Conservation (phyloP, 768 basidiomycete genomes). For the Termitomyces sp. region DNA sequence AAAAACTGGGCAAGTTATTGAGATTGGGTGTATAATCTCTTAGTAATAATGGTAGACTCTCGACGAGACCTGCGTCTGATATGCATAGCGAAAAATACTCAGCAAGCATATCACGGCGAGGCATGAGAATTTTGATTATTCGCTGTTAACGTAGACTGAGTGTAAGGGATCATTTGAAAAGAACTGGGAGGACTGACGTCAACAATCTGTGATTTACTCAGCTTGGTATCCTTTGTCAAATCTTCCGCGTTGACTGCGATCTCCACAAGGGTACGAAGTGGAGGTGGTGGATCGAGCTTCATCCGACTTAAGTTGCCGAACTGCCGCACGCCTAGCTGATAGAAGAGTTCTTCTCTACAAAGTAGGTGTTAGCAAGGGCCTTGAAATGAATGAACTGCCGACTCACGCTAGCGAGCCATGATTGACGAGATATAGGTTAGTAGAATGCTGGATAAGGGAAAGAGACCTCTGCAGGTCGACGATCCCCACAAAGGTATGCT, state of each 20-base stretch:
- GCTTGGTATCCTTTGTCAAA: constrained; percentile 45
- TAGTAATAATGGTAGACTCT: constrained; percentile 76
- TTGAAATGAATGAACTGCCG: neutral
- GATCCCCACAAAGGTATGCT: constrained; percentile 90
- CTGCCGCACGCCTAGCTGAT: constrained; percentile 87
- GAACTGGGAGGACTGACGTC: constrained; percentile 47
- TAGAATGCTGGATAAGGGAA: constrained; percentile 82
- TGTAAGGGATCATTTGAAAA: neutral
- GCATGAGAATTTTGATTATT: constrained; percentile 55
- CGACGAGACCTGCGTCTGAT: constrained; percentile 58
- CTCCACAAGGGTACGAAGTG: constrained; percentile 61
- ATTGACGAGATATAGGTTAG: constrained; percentile 86
- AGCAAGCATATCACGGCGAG: constrained; percentile 73
- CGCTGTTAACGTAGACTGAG: constrained; percentile 33
- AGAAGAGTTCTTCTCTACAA: constrained; percentile 86
- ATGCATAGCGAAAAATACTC: constrained; percentile 89
- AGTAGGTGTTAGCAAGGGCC: neutral
- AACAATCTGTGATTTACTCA: constrained; percentile 60
- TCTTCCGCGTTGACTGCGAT: constrained; percentile 75
- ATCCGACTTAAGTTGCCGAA: constrained; percentile 80
- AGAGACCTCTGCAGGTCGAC: constrained; percentile 71
- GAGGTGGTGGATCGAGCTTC: constrained; percentile 78
- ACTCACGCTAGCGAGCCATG: constrained; percentile 80
- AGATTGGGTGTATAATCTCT: constrained; percentile 88
- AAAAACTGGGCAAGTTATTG: constrained; percentile 81